Evolutionary conservation across 2,329 filamentous ascomycete genomes (phyloP), one percentile per base, ranked within the genome.

Genomic region (Teratosphaeria zuluensis): DNA sequence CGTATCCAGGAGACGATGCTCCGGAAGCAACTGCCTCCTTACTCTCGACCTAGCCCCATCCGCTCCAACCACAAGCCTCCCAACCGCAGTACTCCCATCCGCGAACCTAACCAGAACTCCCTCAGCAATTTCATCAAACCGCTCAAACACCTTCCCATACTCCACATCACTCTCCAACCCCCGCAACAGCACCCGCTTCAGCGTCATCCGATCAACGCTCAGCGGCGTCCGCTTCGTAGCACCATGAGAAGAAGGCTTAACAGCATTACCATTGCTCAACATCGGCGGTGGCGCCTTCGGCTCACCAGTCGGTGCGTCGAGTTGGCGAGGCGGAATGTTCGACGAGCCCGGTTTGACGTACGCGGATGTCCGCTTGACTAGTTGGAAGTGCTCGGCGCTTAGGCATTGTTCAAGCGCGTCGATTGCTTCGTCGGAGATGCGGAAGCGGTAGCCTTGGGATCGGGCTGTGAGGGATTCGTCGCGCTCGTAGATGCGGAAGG

Each of bases 371-470:
- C 52, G 52, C 24, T 33, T 14, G 21, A 54, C 24, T n/a, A 16
- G 9, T 9, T 19, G 2, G 19, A 42, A 31, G 9, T 24, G 19
- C 35, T 24, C 53, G 3, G 53, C n/a, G n/a, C 56, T n/a, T 16
- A 31, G 14, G 3, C 59, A 56, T 14, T 61, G 53, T 51, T 59
- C 8, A 14, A 64, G 60, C 9, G 59, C 58, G 38, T 55, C 53
- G 54, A 62, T 56, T 16, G 57, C 63, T 35, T 64, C 61, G 6
- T 51, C 57, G 7, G 58, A 57, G 19, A 62, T 60, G 16, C 62
- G 62, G 11, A 66, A 51, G 8, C 63, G 63, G 42, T 66, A 66
- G 21, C 64, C 64, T 60, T 66, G 64, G 5, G 60, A 54, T 24
- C 64, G 63, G 33, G 57, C 62, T 46, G 55, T 51, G 16, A 59